Base-by-base conservation (phyloP, 78 protist genomes). In the Dictyostelium citrinum region DNA sequence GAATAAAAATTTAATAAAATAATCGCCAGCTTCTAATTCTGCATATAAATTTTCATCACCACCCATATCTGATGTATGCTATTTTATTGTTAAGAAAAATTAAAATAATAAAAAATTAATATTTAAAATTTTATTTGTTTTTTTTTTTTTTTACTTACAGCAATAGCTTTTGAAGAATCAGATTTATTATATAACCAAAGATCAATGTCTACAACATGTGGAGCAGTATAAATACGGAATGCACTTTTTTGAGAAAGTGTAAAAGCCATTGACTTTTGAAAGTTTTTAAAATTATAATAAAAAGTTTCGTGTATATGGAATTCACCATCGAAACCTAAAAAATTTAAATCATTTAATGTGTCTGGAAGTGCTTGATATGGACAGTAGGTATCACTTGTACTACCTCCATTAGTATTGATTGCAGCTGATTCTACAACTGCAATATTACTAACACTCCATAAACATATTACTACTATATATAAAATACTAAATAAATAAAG, bases 281-380 rank as follows among this genome's bases (percentile, higher is more conserved):
- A 81, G 11, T 7, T 20, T 55, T 33, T 55, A 31, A 90, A 82
- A 41, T 90, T 80, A 39, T 81, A 81, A 41, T 90, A 82, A 29
- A 29, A 90, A 6, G 88, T 82, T 22, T 82, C 41, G 12, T 37
- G 55, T 7, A 90, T n/a, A 60, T 90, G 95, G 49, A 90, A 60
- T n/a, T 82, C 90, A 24, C 77, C 64, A 41, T 82, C 72, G 83
- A 71, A 81, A 33, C 88, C 95, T 12, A 90, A 39, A 39, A 67
- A 81, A 64, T 31, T 74, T 68, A 78, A 16, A 27, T 71, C 76
- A 27, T 90, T 43, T 0, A 90, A 58, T 11, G 41, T 20, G 6
- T 20, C n/a, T 8, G 95, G 95, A 7, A 90, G 22, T 37, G 95
- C 74, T 31, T 75, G 92, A 41, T 86, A 86, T 27, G 92, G 92